A percentile compares a stretch with the other conserved stretches of the same genome.
phyloP scores from a whole-genome alignment of 345 rosid genomes.

The Eucalyptus pumila region DNA sequence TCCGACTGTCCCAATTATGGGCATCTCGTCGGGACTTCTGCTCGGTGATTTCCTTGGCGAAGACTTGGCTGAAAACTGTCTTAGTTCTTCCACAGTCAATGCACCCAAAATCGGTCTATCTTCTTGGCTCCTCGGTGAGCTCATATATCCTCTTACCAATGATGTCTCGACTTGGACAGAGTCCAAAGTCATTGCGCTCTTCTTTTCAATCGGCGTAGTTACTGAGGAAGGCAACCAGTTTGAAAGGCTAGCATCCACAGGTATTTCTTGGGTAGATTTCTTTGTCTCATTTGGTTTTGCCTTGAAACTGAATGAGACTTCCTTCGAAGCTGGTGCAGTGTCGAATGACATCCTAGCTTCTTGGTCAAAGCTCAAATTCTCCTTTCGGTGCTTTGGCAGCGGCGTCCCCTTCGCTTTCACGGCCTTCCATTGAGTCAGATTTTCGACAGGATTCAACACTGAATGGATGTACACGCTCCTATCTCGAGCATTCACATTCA shows the following conservation, averaged over 20 bases:
- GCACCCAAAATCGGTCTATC: constrained; percentile 91
- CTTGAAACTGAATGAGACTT: constrained; percentile 26
- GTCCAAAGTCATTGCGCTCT: constrained; percentile 4
- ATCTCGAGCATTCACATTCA: constrained; percentile 22
- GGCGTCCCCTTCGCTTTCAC: constrained; percentile 42
- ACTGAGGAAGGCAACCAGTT: constrained; percentile 73
- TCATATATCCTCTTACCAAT: constrained; percentile 28
- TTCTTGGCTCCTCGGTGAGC: constrained; percentile 35
- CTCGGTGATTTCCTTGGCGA: constrained; percentile 76
- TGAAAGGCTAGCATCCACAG: constrained; percentile 87
- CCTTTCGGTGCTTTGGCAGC: constrained; percentile 47
- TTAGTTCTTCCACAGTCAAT: constrained; percentile 73
- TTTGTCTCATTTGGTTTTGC: constrained; percentile 16
- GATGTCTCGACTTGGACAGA: constrained; percentile 25
- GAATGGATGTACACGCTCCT: constrained; percentile 42
- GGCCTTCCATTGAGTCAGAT: constrained; percentile 88
- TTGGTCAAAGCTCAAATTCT: constrained; percentile 33
- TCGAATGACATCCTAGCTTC: constrained; percentile 17
- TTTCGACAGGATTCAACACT: constrained; percentile 83
- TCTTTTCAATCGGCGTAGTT: constrained; percentile 27
- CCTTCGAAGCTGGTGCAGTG: constrained; percentile 14
- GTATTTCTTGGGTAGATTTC: constrained; percentile 30
- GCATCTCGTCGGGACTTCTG: constrained; percentile 30
- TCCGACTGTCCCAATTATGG: constrained; percentile 35
- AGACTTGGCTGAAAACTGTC: constrained; percentile 52